A percentile compares a stretch with the other conserved stretches of the same genome.
phyloP scores from a whole-genome alignment of 2,329 filamentous ascomycete genomes.

The Leptosphaerulina australis region DNA sequence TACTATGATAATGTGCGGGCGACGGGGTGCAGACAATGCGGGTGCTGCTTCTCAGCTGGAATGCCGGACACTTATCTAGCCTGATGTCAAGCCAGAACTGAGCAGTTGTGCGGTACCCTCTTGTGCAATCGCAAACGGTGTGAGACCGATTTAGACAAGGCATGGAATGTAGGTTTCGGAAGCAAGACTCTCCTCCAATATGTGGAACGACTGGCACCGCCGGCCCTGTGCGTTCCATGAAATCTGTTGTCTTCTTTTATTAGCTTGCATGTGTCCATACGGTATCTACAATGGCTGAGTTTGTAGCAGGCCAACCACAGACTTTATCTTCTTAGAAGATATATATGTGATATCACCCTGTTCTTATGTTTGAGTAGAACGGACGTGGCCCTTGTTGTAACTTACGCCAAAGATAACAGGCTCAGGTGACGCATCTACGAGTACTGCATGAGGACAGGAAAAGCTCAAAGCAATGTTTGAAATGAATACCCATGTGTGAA shows the following conservation, averaged over 20 bases:
- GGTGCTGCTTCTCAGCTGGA: background rate
- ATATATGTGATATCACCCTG: background rate
- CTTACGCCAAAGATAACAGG: background rate
- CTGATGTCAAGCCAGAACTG: too few relatives aligned
- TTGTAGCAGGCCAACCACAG: background rate
- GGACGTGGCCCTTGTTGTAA: background rate
- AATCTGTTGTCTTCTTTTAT: background rate
- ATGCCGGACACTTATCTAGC: too few relatives aligned
- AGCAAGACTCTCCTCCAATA: background rate
- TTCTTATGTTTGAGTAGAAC: background rate
- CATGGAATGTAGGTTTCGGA: conserved; percentile 10
- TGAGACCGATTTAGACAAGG: conserved; percentile 14
- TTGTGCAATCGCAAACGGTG: background rate
- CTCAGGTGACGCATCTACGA: too few relatives aligned
- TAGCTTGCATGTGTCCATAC: background rate
- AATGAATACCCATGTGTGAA: too few relatives aligned
- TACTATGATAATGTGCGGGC: background rate
- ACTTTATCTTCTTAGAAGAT: background rate
- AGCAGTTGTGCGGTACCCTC: background rate
- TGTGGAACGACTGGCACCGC: conserved; percentile 15
- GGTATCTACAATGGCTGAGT: background rate
- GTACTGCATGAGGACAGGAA: too few relatives aligned
- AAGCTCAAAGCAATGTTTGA: too few relatives aligned
- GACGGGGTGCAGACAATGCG: conserved; percentile 6
- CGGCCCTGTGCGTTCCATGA: conserved; percentile 14